These are phyloP conservation scores for Terana coerulea DNA, from an alignment of 768 basidiomycete species.

Conservation along the genomic window DNA sequence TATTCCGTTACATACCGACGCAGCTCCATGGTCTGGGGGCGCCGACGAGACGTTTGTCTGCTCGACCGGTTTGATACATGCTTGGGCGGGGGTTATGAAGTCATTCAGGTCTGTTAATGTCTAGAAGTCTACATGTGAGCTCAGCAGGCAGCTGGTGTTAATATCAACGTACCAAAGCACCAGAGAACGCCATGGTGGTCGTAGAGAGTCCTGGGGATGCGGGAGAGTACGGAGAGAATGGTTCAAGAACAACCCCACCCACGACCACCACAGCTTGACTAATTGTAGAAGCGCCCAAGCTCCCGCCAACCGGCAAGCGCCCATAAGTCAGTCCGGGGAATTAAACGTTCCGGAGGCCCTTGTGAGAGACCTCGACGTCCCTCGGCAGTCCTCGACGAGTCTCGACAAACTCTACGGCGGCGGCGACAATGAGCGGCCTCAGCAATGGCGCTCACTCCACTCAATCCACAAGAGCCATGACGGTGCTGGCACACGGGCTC, in stretches of 20 bases:
- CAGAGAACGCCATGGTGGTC: conserved; percentile 77
- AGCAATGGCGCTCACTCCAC: background rate
- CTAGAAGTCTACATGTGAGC: conserved; percentile 33
- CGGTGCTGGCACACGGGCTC: background rate
- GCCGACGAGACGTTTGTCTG: conserved; percentile 42
- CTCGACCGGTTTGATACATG: conserved; percentile 94
- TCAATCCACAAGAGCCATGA: background rate
- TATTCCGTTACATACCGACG: conserved; percentile 33
- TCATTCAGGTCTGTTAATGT: conserved; percentile 94
- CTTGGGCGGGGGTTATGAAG: conserved; percentile 94
- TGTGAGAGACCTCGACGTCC: conserved; percentile 5
- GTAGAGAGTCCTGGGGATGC: conserved; percentile 1
- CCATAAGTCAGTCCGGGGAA: background rate
- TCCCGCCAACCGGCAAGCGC: background rate
- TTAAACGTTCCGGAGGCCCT: background rate
- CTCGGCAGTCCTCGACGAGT: background rate
- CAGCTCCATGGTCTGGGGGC: conserved; percentile 35
- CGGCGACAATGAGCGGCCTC: conserved; percentile 5
- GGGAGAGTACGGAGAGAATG: background rate
- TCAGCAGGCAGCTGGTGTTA: background rate
- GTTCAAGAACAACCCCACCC: background rate
- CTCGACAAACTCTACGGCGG: conserved; percentile 8
- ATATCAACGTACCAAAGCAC: conserved; percentile 59
- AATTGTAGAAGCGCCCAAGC: background rate
- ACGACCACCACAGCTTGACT: conserved; percentile 2